Base-by-base conservation (phyloP, 1,284 basidiomycete species). In the Sphagnurus paluster region DNA sequence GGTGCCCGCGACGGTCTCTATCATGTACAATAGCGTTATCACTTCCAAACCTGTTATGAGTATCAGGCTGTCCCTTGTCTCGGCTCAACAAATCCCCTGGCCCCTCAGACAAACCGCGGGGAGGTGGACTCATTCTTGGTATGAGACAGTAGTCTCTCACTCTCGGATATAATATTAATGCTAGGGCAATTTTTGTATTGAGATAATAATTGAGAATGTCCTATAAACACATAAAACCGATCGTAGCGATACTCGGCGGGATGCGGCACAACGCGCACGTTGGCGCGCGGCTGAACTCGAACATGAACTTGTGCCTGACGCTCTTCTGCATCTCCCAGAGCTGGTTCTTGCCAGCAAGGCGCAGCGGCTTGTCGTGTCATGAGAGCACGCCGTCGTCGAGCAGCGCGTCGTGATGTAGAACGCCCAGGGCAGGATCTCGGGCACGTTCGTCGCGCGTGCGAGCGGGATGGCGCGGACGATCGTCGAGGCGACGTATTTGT, bases 401-500 rank as follows among this genome's bases (percentile, higher is more conserved):
- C 4, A 71, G 56, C 16, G 62, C 57, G 14, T 67, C 62, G 21
- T 56, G 56, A 70, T 69, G 56, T 72, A 74, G 53, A 63, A 71
- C 1, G 65, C 61, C 55, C 69, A 74, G 0, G 71, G 72, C 4
- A 74, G 61, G 16, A 68, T 52, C 20, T 61, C 55, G 16, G 56
- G 62, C 8, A 72, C 55, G 39, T 64, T 62, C 30, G 60, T 67
- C 36, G 65, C 62, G 28, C 66, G 62, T 0, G 70, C 70, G 39
- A 74, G 65, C 23, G 56, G 42, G 37, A 71, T 65, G 10, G 64
- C 59, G 10, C 65, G 66, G 66, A 72, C 70, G 46, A 74, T 50
- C 16, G 65, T 10, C 46, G 63, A 61, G 5, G 56, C 48, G 23
- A 57, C 53, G 53, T 69, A 72, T 0, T 63, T 61, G 11, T 59